phyloP scores from a whole-genome alignment of 2,329 filamentous ascomycete species.

The Akanthomyces dipterigenus region DNA sequence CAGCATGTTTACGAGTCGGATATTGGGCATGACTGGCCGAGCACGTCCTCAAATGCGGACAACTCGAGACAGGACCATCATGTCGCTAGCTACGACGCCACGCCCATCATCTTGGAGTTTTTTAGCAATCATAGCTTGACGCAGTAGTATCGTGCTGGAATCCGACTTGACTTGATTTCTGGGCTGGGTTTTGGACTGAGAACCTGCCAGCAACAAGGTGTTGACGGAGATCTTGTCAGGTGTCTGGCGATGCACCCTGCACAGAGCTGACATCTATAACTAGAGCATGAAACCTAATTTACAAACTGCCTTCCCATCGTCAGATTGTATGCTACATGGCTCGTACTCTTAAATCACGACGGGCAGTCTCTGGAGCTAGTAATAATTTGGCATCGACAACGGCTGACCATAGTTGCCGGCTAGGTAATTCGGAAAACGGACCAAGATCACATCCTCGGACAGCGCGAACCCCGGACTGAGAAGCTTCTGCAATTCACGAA shows the following conservation, averaged over 20 bases:
- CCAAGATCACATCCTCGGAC: not conserved
- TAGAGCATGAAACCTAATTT: no score
- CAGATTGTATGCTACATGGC: no score
- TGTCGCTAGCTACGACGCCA: conserved; percentile 28
- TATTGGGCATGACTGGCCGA: conserved; percentile 32
- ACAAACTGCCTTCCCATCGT: no score
- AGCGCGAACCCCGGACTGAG: not conserved
- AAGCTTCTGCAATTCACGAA: not conserved
- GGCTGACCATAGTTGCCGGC: not conserved
- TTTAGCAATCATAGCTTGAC: conserved; percentile 19
- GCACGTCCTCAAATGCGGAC: conserved; percentile 28
- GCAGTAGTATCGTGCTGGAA: not conserved
- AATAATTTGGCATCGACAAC: not conserved
- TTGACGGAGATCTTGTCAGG: no score
- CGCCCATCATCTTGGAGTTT: conserved; percentile 33
- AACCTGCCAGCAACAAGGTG: no score
- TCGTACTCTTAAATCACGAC: no score
- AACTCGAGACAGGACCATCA: conserved; percentile 24
- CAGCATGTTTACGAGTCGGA: conserved; percentile 26
- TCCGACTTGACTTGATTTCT: not conserved
- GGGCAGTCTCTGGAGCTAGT: not conserved
- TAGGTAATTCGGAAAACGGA: not conserved
- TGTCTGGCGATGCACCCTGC: no score
- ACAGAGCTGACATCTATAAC: no score
- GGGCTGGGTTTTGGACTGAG: not conserved